Base-by-base conservation (phyloP, 768 basidiomycete genomes). In the Suillus sp. region DNA sequence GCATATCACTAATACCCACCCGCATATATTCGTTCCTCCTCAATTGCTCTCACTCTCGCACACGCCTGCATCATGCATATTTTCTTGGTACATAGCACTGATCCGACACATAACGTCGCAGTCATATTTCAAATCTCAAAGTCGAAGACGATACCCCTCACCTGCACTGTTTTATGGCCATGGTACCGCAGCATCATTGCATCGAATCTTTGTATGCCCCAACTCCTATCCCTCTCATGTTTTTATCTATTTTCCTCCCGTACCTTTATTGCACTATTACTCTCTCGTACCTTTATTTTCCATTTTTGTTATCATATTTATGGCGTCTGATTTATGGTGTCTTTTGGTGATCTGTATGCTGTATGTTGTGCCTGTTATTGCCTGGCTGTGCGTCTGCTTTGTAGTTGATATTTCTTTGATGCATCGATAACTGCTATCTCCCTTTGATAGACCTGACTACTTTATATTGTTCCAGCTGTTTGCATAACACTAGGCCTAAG, bases 101-200 rank as follows among this genome's bases (percentile, higher is more conserved):
- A 51, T 50, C 16, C 25, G 25, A 50, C 16, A 16, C 10, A 18
- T 30, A 51, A 51, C 18, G 16, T 51, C 27, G 18, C 50, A 51
- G 50, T 51, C 27, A 51, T 2, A 50, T 18, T 27, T 18, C 47
- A 48, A 48, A 48, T 48, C 27, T 27, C 48, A 48, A 48, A 48
- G 48, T 48, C 48, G 48, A 27, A 51, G 50, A 30, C 30, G 48
- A 51, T 51, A 51, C 50, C 50, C 47, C 48, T 50, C 50, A 51
- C 30, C 50, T 51, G 50, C 50, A 51, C 50, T 51, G 50, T 51
- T 51, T 51, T 30, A 51, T 51, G 50, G 22, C 8, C 48, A 48
- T 27, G 48, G 27, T 30, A 30, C 27, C 27, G 27, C 18, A 51
- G 50, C 50, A 51, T 30, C 30, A 51, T 51, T 30, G 50, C 50